Evolutionary conservation across 1,284 basidiomycete genomes (phyloP).

Genomic region (Amylostereum areolatum): DNA sequence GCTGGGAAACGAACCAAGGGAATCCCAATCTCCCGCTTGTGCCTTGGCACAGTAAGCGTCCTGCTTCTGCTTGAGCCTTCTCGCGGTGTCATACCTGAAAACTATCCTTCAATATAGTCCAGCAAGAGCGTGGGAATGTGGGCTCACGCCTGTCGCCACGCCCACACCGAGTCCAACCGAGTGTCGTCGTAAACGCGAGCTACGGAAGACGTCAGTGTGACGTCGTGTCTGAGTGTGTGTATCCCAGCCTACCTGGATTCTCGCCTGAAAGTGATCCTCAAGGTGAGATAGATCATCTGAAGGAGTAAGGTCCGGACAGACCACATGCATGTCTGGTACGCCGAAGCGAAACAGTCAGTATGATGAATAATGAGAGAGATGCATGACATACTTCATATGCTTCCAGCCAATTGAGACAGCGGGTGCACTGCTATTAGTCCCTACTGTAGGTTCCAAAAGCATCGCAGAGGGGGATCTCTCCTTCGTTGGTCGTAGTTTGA

Average conservation of each 20-base stretch:
- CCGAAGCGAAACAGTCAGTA: background rate
- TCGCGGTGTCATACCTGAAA: constrained; percentile 55
- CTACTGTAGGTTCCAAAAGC: constrained; percentile 40
- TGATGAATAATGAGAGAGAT: background rate
- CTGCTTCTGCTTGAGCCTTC: constrained; percentile 60
- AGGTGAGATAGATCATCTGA: background rate
- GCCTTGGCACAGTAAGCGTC: constrained; percentile 59
- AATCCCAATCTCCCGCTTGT: constrained; percentile 49
- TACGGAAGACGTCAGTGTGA: constrained; percentile 4
- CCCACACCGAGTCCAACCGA: constrained; percentile 51
- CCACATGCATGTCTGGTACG: constrained; percentile 32
- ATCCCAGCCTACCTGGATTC: constrained; percentile 25
- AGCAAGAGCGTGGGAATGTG: constrained; percentile 3
- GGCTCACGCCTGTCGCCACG: constrained; percentile 42
- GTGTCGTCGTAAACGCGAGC: constrained; percentile 28
- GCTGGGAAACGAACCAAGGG: constrained; percentile 62
- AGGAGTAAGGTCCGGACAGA: constrained; percentile 15
- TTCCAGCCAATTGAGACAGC: constrained; percentile 29
- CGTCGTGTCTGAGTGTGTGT: background rate
- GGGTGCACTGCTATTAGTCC: constrained; percentile 25
- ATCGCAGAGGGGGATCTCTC: constrained; percentile 39
- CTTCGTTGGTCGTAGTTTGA: constrained; percentile 42
- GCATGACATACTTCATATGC: constrained; percentile 34
- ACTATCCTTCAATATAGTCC: background rate
- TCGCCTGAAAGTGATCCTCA: constrained; percentile 23